Evolutionary conservation across 2,329 filamentous ascomycete species (phyloP).

Genomic region (Paraphaeosphaeria sporulosa): DNA sequence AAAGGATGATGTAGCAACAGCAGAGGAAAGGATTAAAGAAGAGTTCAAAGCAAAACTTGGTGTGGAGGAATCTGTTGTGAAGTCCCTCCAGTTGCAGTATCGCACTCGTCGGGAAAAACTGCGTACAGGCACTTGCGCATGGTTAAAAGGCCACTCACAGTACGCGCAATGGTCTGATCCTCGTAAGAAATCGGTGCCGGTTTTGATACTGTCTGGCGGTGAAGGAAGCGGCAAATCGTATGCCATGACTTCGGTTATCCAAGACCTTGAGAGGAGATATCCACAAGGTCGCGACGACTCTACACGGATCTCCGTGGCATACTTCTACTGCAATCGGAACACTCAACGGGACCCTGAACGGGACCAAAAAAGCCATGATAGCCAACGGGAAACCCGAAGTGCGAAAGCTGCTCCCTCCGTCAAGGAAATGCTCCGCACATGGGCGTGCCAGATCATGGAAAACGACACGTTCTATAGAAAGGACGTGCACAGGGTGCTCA

Average conservation of each 20-base stretch:
- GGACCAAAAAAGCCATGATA: no score
- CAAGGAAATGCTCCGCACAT: not conserved
- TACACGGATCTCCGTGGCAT: not conserved
- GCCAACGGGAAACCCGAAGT: not conserved
- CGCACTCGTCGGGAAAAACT: no score
- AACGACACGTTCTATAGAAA: slow-evolving; percentile 5
- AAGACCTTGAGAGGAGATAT: not conserved
- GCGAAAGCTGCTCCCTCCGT: not conserved
- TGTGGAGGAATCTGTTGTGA: not conserved
- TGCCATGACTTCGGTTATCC: not conserved
- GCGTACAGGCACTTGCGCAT: no score
- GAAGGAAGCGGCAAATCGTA: slow-evolving; percentile 7
- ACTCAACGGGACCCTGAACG: no score
- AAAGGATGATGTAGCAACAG: not conserved
- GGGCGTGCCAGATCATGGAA: slow-evolving; percentile 1
- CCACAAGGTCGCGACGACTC: not conserved
- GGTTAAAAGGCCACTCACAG: no score
- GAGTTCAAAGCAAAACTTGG: not conserved
- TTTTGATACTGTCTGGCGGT: not conserved
- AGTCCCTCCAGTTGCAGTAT: no score
- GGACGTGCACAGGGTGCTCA: not conserved
- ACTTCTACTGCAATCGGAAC: not conserved
- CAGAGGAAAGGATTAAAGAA: not conserved
- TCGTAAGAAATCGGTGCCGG: not conserved
- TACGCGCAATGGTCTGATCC: no score